Percentiles rank a stretch among this genome's conserved stretches.
Evolutionary conservation across 1,284 basidiomycete genomes (phyloP).

Genomic region (Ceratobasidium sp.): DNA sequence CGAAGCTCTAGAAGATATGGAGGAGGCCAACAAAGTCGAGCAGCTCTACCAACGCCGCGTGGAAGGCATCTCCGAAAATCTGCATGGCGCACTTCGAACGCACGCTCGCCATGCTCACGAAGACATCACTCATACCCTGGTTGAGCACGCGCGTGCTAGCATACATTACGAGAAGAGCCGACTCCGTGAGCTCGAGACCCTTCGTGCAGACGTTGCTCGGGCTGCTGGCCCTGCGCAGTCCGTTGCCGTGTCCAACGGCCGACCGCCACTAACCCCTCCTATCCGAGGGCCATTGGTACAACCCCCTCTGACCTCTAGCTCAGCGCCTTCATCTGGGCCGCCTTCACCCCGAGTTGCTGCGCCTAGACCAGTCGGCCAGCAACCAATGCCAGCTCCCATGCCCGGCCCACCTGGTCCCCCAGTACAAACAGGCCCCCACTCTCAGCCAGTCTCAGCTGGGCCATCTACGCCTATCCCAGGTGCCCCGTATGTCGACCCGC

Average conservation of each 20-base stretch:
- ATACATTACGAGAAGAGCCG: constrained; percentile 91
- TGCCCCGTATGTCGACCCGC: constrained; percentile 24
- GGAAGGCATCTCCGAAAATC: constrained; percentile 88
- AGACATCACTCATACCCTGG: constrained; percentile 85
- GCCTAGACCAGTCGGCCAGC: constrained; percentile 58
- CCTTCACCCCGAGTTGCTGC: constrained; percentile 20
- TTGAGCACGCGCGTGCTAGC: constrained; percentile 90
- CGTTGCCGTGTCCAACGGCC: constrained; percentile 59
- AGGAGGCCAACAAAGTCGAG: constrained; percentile 92
- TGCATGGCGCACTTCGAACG: constrained; percentile 82
- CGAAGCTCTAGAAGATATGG: constrained; percentile 91
- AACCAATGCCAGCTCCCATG: constrained; percentile 53
- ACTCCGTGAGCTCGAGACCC: constrained; percentile 86
- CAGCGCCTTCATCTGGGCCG: constrained; percentile 33
- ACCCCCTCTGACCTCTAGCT: constrained; percentile 30
- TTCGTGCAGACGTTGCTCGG: constrained; percentile 76
- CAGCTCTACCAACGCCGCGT: constrained; percentile 81
- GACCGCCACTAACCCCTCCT: constrained; percentile 66
- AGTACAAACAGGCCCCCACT: background rate
- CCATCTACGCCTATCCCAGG: constrained; percentile 54
- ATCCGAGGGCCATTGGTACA: constrained; percentile 69
- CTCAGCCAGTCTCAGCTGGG: constrained; percentile 19
- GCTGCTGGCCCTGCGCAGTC: constrained; percentile 62
- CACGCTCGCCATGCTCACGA: constrained; percentile 89
- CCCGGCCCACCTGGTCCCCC: constrained; percentile 29